Conservation (phyloP, 2,329 filamentous ascomycete species). For the Cercospora brassicicola region DNA sequence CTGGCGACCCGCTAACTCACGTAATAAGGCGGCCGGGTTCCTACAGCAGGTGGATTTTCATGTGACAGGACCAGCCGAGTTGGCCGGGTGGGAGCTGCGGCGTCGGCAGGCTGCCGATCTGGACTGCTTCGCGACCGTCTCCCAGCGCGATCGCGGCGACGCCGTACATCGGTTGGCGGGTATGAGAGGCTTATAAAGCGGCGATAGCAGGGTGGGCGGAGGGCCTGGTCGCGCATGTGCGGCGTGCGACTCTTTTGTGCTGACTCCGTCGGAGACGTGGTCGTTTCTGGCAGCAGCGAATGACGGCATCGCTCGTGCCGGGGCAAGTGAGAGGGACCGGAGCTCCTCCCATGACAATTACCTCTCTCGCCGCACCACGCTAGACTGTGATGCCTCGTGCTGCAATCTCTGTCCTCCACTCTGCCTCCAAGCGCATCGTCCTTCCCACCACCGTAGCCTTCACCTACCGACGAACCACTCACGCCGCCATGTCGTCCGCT, state of each 20-base stretch:
- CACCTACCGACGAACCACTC: background rate
- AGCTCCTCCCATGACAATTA: conserved; percentile 1
- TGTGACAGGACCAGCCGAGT: background rate
- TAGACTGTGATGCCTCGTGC: background rate
- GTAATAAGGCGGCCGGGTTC: background rate
- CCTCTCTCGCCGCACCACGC: conserved; percentile 2
- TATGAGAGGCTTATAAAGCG: background rate
- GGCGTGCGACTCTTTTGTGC: background rate
- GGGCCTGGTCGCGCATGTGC: background rate
- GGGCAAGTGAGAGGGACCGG: too few species aligned
- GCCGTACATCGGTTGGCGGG: background rate
- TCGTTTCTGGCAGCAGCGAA: conserved; percentile 2
- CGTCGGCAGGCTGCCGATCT: background rate
- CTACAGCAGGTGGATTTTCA: background rate
- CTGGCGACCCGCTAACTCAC: background rate
- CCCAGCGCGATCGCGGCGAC: background rate
- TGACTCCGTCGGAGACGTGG: background rate
- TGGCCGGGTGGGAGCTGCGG: background rate
- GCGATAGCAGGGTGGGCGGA: background rate
- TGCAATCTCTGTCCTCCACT: background rate
- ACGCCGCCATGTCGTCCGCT: conserved; percentile 62
- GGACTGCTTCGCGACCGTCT: background rate
- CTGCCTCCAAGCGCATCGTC: background rate
- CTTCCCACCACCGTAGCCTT: conserved; percentile 11
- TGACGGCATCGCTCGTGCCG: background rate